Evolutionary conservation across 1,139 yeast species (phyloP), one percentile per base, ranked within the genome.

Genomic region (Kodamaea fungicola): DNA sequence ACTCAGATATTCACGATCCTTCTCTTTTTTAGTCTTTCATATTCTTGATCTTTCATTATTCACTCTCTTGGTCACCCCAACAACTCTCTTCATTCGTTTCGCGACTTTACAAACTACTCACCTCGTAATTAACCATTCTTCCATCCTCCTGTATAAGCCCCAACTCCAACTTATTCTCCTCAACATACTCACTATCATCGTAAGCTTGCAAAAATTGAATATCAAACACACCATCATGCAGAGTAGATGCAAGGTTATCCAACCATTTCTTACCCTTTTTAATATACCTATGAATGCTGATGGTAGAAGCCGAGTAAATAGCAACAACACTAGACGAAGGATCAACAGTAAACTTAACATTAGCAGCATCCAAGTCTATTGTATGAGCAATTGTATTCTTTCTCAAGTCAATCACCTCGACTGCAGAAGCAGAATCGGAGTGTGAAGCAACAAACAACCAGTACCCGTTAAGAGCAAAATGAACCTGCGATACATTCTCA

Each of bases 401-500:
- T 45, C 88, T 66, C 42, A 82, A 61, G 54, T 82, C 86, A 51
- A 74, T 66, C n/a, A 82, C 64, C 35, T 74, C 71, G n/a, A 71
- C 51, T 3, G 67, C 39, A 6, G 55, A 41, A 8, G 42, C 39
- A 4, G 43, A 47, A 12, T 44, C 51, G 1, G 45, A 42, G 2
- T 40, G 29, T 19, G 57, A 46, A 7, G 50, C 46, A 9, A 53
- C 55, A 25, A 54, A 64, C 37, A 83, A 57, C 83, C 88, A 82
- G 57, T 80, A 83, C 4, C 94, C 94, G 52, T 84, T 84, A 22
- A 72, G 64, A 7, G 84, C 82, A 62, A 84, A 84, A 33, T 57
- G 53, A 2, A 83, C 50, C 13, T 64, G 58, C 5, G 58, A 48
- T 5, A 79, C 65, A 2, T 42, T 37, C 0, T 55, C 49, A 23